A percentile compares a stretch with the other conserved stretches of the same genome.
Conservation (phyloP, 768 basidiomycete species). For the Tricholoma hemisulphureum region DNA sequence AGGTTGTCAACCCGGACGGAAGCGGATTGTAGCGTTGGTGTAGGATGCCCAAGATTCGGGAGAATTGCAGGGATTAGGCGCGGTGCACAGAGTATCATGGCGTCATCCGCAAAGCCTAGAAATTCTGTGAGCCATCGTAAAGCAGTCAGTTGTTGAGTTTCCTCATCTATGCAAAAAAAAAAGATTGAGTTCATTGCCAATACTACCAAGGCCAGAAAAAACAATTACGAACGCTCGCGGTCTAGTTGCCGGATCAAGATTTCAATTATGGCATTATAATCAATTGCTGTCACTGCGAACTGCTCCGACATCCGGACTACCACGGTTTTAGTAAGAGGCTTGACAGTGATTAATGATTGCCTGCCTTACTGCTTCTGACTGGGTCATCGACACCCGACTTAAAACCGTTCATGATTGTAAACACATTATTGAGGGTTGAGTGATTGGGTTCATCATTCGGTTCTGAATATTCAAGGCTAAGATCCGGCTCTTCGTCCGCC, state of each 20-base stretch:
- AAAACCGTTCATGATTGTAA: slow-evolving; percentile 54
- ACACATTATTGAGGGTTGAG: no score
- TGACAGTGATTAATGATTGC: background rate
- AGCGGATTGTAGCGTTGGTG: slow-evolving; percentile 81
- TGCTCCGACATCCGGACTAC: slow-evolving; percentile 90
- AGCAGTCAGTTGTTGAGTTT: slow-evolving; percentile 93
- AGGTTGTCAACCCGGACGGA: slow-evolving; percentile 85
- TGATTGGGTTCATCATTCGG: no score
- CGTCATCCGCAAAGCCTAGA: slow-evolving; percentile 81
- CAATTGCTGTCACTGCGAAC: slow-evolving; percentile 86
- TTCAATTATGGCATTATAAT: slow-evolving; percentile 90
- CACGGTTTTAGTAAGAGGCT: slow-evolving; percentile 10
- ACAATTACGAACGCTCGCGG: slow-evolving; percentile 63
- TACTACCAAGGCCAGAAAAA: no score
- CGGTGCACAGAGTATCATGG: slow-evolving; percentile 93
- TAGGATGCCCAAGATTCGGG: slow-evolving; percentile 92
- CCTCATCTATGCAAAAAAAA: slow-evolving; percentile 67
- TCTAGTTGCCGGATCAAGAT: slow-evolving; percentile 88
- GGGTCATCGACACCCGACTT: slow-evolving; percentile 51
- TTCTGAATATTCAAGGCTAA: no score
- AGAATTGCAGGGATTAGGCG: slow-evolving; percentile 90
- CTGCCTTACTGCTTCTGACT: slow-evolving; percentile 67
- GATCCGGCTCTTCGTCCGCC: no score
- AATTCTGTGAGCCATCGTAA: slow-evolving; percentile 92
- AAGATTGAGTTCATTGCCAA: no score